Base-by-base conservation (phyloP, 2,329 filamentous ascomycete species). In the Alternaria alternata region DNA sequence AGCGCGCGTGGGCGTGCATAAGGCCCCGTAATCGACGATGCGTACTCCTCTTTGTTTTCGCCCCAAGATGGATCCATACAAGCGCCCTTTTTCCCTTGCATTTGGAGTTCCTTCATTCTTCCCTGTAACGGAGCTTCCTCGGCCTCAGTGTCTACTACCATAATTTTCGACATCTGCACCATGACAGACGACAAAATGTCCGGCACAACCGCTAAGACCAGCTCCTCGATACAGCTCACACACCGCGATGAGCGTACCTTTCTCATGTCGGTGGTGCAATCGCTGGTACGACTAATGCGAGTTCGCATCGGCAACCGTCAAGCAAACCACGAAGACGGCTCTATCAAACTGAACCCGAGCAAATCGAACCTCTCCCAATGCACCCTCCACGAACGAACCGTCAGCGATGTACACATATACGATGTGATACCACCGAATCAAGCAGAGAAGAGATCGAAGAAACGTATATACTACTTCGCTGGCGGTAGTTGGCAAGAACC, bases 401-500 rank as follows among this genome's bases (percentile, higher is more conserved):
- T 82, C 12, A 78, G 80, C 41, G 80, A 75, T 46, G 79, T 84
- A 12, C 79, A 79, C 63, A 73, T 84, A 20, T 85, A 85, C 72
- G 82, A 84, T 51, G 61, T 84, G 5, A 46, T 66, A 9, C 64
- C 76, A 5, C 70, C 70, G 2, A 64, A 61, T 1, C 48, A 58
- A 16, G 11, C 54, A 0, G 42, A 51, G 5, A 63, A 63, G 43
- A 53, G 57, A 26, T 57, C 59, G 12, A 70, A 57, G 22, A 79
- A 75, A 61, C 71, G 78, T 5, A 74, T 88, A 24, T 83, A 85
- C 61, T 88, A 87, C 60, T 87, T 87, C 62, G 79, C 80, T 0
- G 86, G 86, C 1, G 86, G 86, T 7, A 84, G 84, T 4, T 88
- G 86, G 82, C 84, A 85, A 60, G 78, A 77, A 63, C 83, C 83